phyloP scores from a whole-genome alignment of 139 green algal genomes.

The Auxenochlorella protothecoides region DNA sequence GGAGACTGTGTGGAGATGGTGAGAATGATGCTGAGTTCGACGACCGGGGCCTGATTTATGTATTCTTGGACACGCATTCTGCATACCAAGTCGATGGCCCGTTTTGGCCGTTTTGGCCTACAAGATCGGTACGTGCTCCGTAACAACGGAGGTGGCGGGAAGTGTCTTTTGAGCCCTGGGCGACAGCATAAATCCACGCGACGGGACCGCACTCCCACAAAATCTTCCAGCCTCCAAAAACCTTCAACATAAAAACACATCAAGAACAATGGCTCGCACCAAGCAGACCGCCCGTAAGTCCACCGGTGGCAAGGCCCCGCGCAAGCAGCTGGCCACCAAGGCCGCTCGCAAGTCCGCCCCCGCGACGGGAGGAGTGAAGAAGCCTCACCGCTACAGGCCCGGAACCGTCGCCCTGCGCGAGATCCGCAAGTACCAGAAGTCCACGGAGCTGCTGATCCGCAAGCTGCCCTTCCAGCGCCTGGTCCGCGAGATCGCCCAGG shows the following conservation, averaged over 20 bases:
- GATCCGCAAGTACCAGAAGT: conserved; percentile 94
- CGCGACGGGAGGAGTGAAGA: conserved; percentile 81
- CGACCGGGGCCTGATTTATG: conserved; percentile 11
- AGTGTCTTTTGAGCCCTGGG: no score
- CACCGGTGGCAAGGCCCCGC: conserved; percentile 71
- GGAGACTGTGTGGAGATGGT: no score
- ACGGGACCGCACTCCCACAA: no score
- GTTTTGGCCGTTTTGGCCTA: no score
- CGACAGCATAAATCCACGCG: no score
- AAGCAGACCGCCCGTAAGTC: conserved; percentile 82
- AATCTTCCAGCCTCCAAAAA: no score
- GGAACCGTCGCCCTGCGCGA: conserved; percentile 83
- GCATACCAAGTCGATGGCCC: no score
- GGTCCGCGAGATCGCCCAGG: conserved; percentile 92
- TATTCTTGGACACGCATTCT: no score
- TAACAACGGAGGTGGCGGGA: no score
- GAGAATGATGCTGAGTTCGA: not conserved
- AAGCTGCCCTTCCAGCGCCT: conserved; percentile 92
- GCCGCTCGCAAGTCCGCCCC: conserved; percentile 84
- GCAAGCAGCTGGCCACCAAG: conserved; percentile 79
- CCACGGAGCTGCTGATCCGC: conserved; percentile 86
- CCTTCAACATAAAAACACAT: no score
- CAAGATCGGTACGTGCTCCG: no score
- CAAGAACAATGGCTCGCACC: conserved; percentile 59
- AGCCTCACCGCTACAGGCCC: conserved; percentile 81